These are phyloP conservation scores for Brassica rapa DNA, from an alignment of 345 rosid species.

Conservation along the genomic window DNA sequence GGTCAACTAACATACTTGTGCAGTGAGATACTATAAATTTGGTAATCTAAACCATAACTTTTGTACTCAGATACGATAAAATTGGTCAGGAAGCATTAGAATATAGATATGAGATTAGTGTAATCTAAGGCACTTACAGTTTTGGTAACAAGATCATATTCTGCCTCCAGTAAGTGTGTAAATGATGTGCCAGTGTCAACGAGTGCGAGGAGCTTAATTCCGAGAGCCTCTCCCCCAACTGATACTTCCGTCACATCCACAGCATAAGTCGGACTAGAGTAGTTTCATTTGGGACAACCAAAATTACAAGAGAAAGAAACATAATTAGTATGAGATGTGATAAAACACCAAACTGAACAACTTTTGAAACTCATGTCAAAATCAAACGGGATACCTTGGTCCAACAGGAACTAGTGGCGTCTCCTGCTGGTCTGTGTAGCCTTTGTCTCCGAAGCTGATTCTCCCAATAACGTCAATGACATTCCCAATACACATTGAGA, in stretches of 20 bases:
- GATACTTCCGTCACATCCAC: slow-evolving; percentile 55
- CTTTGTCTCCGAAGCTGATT: slow-evolving; percentile 88
- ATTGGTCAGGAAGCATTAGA: not conserved
- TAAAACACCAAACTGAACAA: not conserved
- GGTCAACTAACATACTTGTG: not conserved
- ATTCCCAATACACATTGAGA: slow-evolving; percentile 82
- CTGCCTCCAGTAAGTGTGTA: slow-evolving; percentile 76
- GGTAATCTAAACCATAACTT: not conserved
- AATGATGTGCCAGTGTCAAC: slow-evolving; percentile 90
- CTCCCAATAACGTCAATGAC: slow-evolving; percentile 56
- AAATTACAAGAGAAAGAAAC: not conserved
- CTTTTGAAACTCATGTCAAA: not conserved
- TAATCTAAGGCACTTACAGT: slow-evolving; percentile 49
- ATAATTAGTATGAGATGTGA: not conserved
- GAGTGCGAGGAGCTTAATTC: slow-evolving; percentile 54
- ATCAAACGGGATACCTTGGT: slow-evolving; percentile 44
- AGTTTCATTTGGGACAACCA: slow-evolving; percentile 16
- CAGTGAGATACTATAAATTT: not conserved
- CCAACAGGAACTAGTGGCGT: slow-evolving; percentile 65
- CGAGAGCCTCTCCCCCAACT: slow-evolving; percentile 51
- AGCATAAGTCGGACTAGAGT: slow-evolving; percentile 68
- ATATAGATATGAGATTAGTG: not conserved
- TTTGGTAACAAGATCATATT: slow-evolving; percentile 58
- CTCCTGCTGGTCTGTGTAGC: slow-evolving; percentile 68
- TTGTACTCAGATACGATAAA: not conserved